phyloP scores from a whole-genome alignment of 108 stramenopile genomes.

The Skeletonema menzelii region DNA sequence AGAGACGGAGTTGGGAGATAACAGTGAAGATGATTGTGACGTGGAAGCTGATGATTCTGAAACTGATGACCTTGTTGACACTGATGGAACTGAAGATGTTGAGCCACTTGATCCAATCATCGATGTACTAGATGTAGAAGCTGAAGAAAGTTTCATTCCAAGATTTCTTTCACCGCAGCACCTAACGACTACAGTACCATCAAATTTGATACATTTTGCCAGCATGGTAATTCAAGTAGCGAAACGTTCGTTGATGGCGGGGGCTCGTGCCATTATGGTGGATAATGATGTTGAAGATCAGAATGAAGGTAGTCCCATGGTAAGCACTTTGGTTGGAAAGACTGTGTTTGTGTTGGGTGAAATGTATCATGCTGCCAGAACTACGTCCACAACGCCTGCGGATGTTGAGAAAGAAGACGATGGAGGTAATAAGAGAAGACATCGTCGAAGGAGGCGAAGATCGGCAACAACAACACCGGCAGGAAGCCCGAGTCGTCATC shows the following conservation, averaged over 20 bases:
- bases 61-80: background rate
- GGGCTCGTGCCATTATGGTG: constrained; percentile 1
- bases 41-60: background rate
- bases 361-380: constrained; percentile 17
- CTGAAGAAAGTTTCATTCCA: background rate
- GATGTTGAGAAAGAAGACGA: constrained; percentile 1
- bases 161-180: background rate
- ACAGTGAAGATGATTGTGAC: background rate
- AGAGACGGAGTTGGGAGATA: background rate
- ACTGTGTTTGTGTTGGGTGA: constrained; percentile 16
- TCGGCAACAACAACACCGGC: background rate
- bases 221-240: background rate
- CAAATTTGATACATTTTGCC: background rate
- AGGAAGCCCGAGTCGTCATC: constrained; percentile 1
- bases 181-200: background rate
- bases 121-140: background rate
- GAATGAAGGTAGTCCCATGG: background rate
- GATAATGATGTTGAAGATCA: background rate
- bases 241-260: background rate
- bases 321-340: constrained; percentile 20
- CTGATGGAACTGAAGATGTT: background rate
- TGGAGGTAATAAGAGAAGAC: background rate
- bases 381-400: background rate
- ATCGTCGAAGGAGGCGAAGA: background rate
- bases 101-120: background rate